Percentiles rank a stretch among this genome's conserved stretches.
These are phyloP conservation scores for Vigna angularis DNA, from an alignment of 306 rosid species.

Conservation along the genomic window DNA sequence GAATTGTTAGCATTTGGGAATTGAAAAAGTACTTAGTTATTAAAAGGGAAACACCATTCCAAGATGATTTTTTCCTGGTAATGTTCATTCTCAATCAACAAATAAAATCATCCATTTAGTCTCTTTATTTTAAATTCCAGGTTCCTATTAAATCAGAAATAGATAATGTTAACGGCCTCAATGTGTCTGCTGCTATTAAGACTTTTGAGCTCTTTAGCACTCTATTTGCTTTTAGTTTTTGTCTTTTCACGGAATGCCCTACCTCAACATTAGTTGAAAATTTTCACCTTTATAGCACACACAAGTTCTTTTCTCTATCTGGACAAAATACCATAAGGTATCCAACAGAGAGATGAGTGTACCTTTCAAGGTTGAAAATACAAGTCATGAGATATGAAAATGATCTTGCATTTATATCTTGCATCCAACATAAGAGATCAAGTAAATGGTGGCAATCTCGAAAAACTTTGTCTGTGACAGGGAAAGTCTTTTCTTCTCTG, in stretches of 20 bases:
- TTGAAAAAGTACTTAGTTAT: background rate
- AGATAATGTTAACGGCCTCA: constrained; percentile 8
- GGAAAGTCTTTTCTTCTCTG: constrained; percentile 44
- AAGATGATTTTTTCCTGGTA: background rate
- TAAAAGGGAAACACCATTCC: background rate
- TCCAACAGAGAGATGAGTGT: constrained; percentile 42
- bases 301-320: constrained; percentile 22
- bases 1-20: constrained; percentile 8
- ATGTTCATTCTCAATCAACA: background rate
- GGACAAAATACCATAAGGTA: constrained; percentile 21
- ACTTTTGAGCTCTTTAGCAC: constrained; percentile 8
- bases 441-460: constrained; percentile 72
- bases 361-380: constrained; percentile 93
- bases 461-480: constrained; percentile 44
- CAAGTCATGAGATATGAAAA: constrained; percentile 55
- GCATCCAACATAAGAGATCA: constrained; percentile 66
- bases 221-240: constrained; percentile 15
- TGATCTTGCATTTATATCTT: constrained; percentile 62
- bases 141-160: background rate
- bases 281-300: background rate
- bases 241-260: constrained; percentile 2
- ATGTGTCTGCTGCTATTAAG: background rate
- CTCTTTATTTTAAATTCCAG: background rate
- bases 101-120: background rate
- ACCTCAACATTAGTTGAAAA: background rate